phyloP scores from a whole-genome alignment of 306 rosid genomes.

The Rosa rugosa region DNA sequence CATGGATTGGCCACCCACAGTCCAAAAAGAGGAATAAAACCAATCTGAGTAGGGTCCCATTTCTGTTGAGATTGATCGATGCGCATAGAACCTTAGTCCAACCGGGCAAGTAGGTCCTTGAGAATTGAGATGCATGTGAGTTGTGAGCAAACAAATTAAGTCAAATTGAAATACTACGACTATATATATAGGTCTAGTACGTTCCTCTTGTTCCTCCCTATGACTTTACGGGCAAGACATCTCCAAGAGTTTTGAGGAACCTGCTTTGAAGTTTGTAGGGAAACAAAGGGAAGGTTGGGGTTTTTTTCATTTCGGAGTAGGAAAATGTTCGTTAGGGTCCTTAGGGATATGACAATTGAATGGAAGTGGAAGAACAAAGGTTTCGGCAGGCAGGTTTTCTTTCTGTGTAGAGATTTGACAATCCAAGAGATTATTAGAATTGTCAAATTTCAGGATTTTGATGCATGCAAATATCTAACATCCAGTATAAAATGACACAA shows the following conservation, averaged over 20 bases:
- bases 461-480: too few species aligned
- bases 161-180: neutral
- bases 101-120: neutral
- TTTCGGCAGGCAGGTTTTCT: too few species aligned
- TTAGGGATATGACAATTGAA: neutral
- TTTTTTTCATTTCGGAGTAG: neutral
- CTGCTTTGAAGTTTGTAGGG: neutral
- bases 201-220: neutral
- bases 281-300: neutral
- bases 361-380: neutral
- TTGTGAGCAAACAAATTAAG: neutral
- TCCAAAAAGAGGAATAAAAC: conserved; percentile 4
- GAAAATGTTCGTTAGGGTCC: neutral
- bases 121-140: neutral
- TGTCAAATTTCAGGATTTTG: too few species aligned
- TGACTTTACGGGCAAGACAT: neutral
- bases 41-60: neutral
- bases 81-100: neutral
- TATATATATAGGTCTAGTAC: neutral
- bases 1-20: conserved; percentile 23
- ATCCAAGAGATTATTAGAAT: too few species aligned
- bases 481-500: too few species aligned
- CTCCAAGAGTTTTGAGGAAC: neutral
- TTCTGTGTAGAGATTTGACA: too few species aligned
- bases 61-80: neutral